Evolutionary conservation across 139 green algal genomes (phyloP), one percentile per base, ranked within the genome.

Genomic region (Chlamydomonas sp.): DNA sequence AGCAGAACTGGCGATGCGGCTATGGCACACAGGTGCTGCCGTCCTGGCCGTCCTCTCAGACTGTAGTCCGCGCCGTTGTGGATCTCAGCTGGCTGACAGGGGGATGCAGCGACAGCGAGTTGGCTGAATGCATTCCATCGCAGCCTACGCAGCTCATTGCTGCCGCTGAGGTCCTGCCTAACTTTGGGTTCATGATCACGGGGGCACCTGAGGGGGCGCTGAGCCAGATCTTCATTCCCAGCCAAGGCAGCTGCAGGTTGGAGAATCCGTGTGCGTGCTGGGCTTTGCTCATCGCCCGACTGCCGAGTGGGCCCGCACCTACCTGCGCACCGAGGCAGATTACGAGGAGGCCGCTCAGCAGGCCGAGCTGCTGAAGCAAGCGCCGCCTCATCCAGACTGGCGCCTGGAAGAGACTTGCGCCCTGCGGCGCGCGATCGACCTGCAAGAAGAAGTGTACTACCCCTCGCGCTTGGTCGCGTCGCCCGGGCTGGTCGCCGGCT

Each of bases 251-350:
- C 65, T 61, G 43, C 43, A 20, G 28, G 39, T 8, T 29, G 28
- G 65, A 16, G 43, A 71, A 2, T 30, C n/a, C 3, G 65, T 71
- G 65, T 68, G 61, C 20, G 3, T 68, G 61, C 10, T 68, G 34
- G 61, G 61, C 35, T 68, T 68, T 50, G 61, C 61, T 31, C 61
- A 68, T 35, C 61, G 34, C 5, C 61, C 61, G 5, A 68, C 61
- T 6, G 61, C 20, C 5, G 5, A 2, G 24, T 71, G 65, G 65
- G 65, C 65, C 6, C 37, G 37, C 37, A 71, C 65, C 29, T 71
- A 62, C 65, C 65, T 71, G 5, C 65, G 65, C 37, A 71, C 65
- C 20, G 65, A 71, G 65, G 65, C 43, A 43, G 65, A 71, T 24
- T 71, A 54, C 20, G 35, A 49, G 33, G 13, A 33, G 5, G 61